Evolutionary conservation across 2,329 filamentous ascomycete genomes (phyloP).

Genomic region (Trichoderma sp.): DNA sequence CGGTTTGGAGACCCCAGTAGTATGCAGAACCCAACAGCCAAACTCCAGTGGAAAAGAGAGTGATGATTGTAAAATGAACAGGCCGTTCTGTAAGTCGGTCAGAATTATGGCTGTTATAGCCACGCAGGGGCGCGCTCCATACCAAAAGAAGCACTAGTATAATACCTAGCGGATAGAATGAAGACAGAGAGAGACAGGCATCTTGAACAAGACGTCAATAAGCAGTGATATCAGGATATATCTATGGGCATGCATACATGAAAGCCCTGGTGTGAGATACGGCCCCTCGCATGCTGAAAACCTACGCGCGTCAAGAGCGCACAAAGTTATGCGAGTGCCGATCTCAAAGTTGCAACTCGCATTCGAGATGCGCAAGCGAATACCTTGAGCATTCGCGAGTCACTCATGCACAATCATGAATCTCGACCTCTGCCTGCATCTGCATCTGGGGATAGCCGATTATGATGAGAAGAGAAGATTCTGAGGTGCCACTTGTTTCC

Average conservation of each 20-base stretch:
- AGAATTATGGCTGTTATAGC: background rate
- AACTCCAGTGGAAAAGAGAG: background rate
- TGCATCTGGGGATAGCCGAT: background rate
- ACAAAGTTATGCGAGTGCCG: background rate
- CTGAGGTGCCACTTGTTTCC: background rate
- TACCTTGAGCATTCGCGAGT: background rate
- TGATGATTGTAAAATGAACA: slow-evolving; percentile 35
- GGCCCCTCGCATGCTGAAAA: background rate
- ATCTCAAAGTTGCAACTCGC: background rate
- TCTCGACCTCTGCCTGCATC: background rate
- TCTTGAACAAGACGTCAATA: background rate
- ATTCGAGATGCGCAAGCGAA: background rate
- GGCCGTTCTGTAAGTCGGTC: slow-evolving; percentile 30
- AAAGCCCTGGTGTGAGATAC: background rate
- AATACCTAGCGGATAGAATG: slow-evolving; percentile 34
- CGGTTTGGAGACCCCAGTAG: background rate
- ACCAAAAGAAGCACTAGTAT: slow-evolving; percentile 38
- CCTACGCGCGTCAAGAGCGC: background rate
- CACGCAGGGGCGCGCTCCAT: slow-evolving; percentile 11
- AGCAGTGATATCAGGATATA: background rate
- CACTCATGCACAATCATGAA: background rate
- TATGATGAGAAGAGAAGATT: background rate
- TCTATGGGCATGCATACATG: background rate
- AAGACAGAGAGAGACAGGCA: slow-evolving; percentile 35
- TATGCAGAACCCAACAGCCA: background rate